phyloP scores from a whole-genome alignment of 1,139 yeast species.

The Candida sp. region DNA sequence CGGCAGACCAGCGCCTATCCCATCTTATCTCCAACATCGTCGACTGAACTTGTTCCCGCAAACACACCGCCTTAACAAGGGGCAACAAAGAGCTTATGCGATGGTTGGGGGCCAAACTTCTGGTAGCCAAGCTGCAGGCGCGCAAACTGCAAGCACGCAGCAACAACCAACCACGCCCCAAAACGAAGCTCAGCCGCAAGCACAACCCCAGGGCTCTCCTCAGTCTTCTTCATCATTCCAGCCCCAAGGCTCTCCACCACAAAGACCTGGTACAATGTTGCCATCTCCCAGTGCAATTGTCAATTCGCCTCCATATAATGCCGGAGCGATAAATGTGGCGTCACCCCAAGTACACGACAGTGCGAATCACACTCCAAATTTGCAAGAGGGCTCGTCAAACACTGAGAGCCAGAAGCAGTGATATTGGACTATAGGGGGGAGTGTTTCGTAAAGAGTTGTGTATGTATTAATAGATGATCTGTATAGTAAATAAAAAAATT shows the following conservation, averaged over 20 bases:
- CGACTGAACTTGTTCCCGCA: conserved; percentile 1
- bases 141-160: no score
- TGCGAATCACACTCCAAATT: not conserved
- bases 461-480: no score
- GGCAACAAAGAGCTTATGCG: conserved; percentile 1
- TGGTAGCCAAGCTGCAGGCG: not conserved
- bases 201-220: no score
- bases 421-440: no score
- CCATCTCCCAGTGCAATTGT: not conserved
- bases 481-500: no score
- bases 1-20: conserved; percentile 6
- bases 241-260: not conserved
- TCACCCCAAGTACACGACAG: not conserved
- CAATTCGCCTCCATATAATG: not conserved
- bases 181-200: no score
- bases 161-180: no score
- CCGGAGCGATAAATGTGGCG: not conserved
- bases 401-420: not conserved
- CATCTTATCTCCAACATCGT: not conserved
- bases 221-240: not conserved
- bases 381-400: not conserved
- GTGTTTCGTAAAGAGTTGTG: no score
- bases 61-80: not conserved
- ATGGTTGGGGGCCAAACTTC: not conserved
- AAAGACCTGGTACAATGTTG: not conserved